phyloP scores from a whole-genome alignment of 2,329 filamentous ascomycete species.

The Neospermospora avenae region DNA sequence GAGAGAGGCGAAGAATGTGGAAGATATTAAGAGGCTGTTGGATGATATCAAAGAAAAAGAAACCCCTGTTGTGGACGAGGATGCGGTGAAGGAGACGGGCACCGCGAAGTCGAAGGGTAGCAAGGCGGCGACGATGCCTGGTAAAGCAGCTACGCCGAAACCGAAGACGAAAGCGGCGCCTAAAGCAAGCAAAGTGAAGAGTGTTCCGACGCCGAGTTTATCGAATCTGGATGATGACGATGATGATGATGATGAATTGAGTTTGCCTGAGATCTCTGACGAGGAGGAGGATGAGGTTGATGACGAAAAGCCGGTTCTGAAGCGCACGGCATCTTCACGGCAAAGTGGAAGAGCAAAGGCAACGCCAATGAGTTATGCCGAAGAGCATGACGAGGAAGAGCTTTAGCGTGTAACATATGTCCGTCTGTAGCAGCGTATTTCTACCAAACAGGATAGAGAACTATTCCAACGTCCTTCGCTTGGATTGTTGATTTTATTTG shows the following conservation, averaged over 20 bases:
- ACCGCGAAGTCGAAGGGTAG: constrained; percentile 15
- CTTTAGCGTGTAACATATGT: background rate
- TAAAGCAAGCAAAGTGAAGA: constrained; percentile 30
- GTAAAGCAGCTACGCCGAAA: constrained; percentile 11
- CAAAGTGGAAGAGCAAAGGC: constrained; percentile 23
- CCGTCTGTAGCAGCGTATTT: background rate
- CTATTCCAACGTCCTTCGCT: too few relatives aligned
- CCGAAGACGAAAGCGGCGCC: constrained; percentile 19
- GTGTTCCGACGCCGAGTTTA: constrained; percentile 41
- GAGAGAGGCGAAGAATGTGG: constrained; percentile 19
- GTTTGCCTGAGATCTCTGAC: constrained; percentile 41
- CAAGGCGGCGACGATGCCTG: constrained; percentile 23
- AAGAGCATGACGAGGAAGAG: constrained; percentile 6
- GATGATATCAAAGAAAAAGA: constrained; percentile 23
- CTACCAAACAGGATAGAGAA: background rate
- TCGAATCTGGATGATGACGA: constrained; percentile 37
- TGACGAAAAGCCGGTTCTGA: background rate
- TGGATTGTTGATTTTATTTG: too few relatives aligned
- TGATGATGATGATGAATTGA: constrained; percentile 33
- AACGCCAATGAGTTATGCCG: constrained; percentile 23
- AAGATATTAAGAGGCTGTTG: constrained; percentile 29
- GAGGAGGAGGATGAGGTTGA: constrained; percentile 26
- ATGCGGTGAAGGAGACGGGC: constrained; percentile 6
- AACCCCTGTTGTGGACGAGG: constrained; percentile 1
- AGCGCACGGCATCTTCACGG: constrained; percentile 12